Evolutionary conservation across 768 basidiomycete species (phyloP).

Genomic region (Mycena chlorophos): DNA sequence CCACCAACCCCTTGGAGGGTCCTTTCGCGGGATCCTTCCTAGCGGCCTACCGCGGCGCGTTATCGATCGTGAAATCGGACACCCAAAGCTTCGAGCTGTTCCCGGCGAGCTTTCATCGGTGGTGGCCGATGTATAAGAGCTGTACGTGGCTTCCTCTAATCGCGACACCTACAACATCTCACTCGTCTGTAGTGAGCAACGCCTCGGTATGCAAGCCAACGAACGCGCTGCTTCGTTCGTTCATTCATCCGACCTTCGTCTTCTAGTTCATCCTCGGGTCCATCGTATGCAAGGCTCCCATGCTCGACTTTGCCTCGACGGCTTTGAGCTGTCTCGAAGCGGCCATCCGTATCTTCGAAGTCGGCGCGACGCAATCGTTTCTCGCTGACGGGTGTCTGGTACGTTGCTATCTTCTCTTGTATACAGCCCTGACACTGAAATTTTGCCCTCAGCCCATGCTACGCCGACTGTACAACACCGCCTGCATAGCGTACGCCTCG

Average conservation of each 20-base stretch:
- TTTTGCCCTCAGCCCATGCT: neutral
- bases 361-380: neutral
- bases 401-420: neutral
- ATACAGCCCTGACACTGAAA: neutral
- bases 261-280: slow-evolving; percentile 3
- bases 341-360: neutral
- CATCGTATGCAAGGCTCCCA: neutral
- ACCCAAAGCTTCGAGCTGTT: neutral
- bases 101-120: neutral
- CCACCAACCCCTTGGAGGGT: neutral
- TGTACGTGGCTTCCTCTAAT: neutral
- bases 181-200: neutral
- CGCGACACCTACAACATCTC: neutral
- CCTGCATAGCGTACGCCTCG: neutral
- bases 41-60: neutral
- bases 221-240: no score
- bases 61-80: neutral
- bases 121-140: neutral
- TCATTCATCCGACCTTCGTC: no score
- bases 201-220: neutral
- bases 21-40: neutral
- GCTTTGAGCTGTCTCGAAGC: neutral
- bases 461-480: neutral
- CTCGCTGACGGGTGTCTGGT: neutral
- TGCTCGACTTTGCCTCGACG: neutral